Conservation (phyloP, 2,329 filamentous ascomycete species). For the Colletotrichum graminicola region DNA sequence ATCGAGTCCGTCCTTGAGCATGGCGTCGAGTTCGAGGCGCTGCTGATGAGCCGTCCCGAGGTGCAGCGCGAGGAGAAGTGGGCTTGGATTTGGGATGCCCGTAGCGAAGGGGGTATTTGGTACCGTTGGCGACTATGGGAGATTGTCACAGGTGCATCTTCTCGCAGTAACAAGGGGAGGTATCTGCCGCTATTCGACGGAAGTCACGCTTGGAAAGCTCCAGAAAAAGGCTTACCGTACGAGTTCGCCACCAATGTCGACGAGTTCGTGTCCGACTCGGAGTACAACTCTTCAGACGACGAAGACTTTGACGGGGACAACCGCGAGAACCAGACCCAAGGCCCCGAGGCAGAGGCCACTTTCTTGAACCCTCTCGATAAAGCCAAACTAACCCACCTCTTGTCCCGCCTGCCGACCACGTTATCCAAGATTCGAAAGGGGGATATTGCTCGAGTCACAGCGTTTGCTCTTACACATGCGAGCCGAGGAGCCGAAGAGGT, state of each 20-base stretch:
- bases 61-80: slow-evolving; percentile 91
- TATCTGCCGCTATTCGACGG: slow-evolving; percentile 80
- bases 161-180: slow-evolving; percentile 60
- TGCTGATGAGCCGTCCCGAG: slow-evolving; percentile 87
- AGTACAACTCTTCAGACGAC: slow-evolving; percentile 89
- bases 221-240: slow-evolving; percentile 79
- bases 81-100: slow-evolving; percentile 93
- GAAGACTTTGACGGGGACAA: slow-evolving; percentile 76
- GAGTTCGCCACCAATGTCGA: slow-evolving; percentile 83
- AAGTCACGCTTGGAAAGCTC: slow-evolving; percentile 81
- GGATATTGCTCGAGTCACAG: slow-evolving; percentile 86
- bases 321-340: slow-evolving; percentile 59
- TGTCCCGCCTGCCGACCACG: slow-evolving; percentile 84
- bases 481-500: slow-evolving; percentile 89
- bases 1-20: slow-evolving; percentile 84
- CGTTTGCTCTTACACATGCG: slow-evolving; percentile 90
- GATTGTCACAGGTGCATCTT: slow-evolving; percentile 75
- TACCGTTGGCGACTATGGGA: slow-evolving; percentile 95
- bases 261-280: slow-evolving; percentile 84
- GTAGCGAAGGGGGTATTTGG: slow-evolving; percentile 84
- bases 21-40: slow-evolving; percentile 89
- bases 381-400: slow-evolving; percentile 84
- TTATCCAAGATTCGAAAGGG: slow-evolving; percentile 82
- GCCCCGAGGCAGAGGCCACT: slow-evolving; percentile 63
- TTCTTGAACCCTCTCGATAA: slow-evolving; percentile 88